Conservation (phyloP, 495 filamentous ascomycete genomes). For the Monascus purpureus region DNA sequence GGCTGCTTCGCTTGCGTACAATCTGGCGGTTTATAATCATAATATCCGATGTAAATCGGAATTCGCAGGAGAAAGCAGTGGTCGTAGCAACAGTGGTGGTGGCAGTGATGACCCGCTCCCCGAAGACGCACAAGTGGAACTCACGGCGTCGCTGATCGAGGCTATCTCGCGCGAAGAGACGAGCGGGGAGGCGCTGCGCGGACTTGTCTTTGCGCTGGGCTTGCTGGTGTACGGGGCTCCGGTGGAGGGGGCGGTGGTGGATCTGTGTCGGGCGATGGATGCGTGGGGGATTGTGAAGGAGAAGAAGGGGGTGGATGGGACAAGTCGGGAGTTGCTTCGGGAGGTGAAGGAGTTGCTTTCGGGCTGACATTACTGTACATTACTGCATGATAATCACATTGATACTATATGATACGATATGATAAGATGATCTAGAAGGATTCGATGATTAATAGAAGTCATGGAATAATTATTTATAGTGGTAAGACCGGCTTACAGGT, state of each 20-base stretch:
- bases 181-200: conserved; percentile 56
- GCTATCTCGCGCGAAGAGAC: conserved; percentile 52
- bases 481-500: too few relatives aligned
- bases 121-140: conserved; percentile 60
- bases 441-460: too few relatives aligned
- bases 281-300: conserved; percentile 41
- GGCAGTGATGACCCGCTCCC: conserved; percentile 44
- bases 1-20: conserved; percentile 71
- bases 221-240: conserved; percentile 57
- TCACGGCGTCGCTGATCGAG: conserved; percentile 65
- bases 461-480: too few relatives aligned
- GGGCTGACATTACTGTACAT: conserved; percentile 17
- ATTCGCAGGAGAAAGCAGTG: too few relatives aligned
- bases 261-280: conserved; percentile 61
- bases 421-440: too few relatives aligned
- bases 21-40: conserved; percentile 59
- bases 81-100: conserved; percentile 34
- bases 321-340: conserved; percentile 42
- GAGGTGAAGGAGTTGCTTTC: conserved; percentile 41
- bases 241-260: conserved; percentile 52
- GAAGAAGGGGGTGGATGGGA: conserved; percentile 34
- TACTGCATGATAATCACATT: neutral
- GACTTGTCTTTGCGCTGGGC: conserved; percentile 58
- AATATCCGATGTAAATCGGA: too few relatives aligned
- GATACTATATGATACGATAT: neutral